Base-by-base conservation (phyloP, 225 moss, liverwort and hornwort genomes). In the Polytrichum commune region DNA sequence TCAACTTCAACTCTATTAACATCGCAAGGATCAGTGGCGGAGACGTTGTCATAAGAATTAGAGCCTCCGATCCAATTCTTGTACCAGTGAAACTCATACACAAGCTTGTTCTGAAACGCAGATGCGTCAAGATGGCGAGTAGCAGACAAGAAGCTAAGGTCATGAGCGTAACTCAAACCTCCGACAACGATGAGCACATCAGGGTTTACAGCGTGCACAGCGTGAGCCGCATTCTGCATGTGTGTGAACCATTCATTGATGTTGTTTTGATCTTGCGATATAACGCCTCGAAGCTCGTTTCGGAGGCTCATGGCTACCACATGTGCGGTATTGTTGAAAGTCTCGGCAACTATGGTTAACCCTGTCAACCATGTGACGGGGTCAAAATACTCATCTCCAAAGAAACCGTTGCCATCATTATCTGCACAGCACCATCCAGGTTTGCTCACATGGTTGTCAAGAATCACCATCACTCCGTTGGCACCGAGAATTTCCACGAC, bases 71-170 rank as follows among this genome's bases (percentile, higher is more conserved):
- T 75, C 79, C 72, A 73, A 33, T 33, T 33, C 33, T 61, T 71
- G 73, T 91, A 91, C 91, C 88, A 91, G 76, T 91, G 91, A 62
- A 86, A 80, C 74, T 91, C 88, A 53, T 88, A 88, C 28, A 88
- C 79, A 7, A 88, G 74, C 73, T 91, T 91, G n/a, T 63, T 13
- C 0, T 76, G 83, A n/a, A 88, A 72, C 20, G 25, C 23, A 19
- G 60, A 54, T 0, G 77, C 60, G 68, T 83, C 38, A 18, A 71
- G 27, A 8, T 54, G 77, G 8, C 65, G 57, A 26, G 62, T 53
- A 58, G 58, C 26, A 33, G 33, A 33, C 29, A 91, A 57, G 72
- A 88, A 88, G 54, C 63, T 78, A 33, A 91, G 82, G 55, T 91
- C 82, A 3, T 82, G 72, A 5, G 91, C 83, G 70, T n/a, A 82